phyloP scores from a whole-genome alignment of 108 stramenopile genomes.

The Seminavis robusta region DNA sequence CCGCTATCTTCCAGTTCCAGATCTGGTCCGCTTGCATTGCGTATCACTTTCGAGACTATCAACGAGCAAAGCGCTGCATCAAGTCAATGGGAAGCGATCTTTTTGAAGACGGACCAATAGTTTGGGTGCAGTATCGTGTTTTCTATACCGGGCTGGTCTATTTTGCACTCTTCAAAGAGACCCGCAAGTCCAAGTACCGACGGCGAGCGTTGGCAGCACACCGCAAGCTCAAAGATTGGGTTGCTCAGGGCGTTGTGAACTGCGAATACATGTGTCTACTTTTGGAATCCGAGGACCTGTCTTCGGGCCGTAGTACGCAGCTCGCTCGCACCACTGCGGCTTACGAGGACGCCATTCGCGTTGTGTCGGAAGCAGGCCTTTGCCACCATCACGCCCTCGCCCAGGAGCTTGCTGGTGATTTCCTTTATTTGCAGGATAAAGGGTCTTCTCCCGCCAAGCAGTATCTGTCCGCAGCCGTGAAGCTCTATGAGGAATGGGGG shows the following conservation, averaged over 20 bases:
- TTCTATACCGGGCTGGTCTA: conserved; percentile 1
- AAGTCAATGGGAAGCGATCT: no score
- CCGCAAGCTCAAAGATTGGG: neutral
- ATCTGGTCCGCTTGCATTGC: no score
- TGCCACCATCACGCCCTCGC: no score
- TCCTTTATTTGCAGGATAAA: no score
- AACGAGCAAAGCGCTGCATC: neutral
- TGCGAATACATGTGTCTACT: neutral
- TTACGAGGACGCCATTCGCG: no score
- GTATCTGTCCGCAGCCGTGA: neutral
- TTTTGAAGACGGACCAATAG: neutral
- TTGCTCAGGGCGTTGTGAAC: neutral
- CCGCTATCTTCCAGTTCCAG: no score
- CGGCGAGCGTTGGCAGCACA: neutral
- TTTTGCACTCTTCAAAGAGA: neutral
- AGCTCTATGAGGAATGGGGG: conserved; percentile 3
- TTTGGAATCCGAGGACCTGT: neutral
- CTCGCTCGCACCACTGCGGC: no score
- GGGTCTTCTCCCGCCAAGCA: no score
- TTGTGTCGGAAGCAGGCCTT: no score
- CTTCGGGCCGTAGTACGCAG: no score
- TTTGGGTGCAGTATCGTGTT: neutral
- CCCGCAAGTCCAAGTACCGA: neutral
- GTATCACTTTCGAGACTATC: neutral
- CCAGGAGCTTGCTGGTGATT: no score